These are phyloP conservation scores for Leccinellum albellum DNA, from an alignment of 768 basidiomycete genomes.

Conservation along the genomic window DNA sequence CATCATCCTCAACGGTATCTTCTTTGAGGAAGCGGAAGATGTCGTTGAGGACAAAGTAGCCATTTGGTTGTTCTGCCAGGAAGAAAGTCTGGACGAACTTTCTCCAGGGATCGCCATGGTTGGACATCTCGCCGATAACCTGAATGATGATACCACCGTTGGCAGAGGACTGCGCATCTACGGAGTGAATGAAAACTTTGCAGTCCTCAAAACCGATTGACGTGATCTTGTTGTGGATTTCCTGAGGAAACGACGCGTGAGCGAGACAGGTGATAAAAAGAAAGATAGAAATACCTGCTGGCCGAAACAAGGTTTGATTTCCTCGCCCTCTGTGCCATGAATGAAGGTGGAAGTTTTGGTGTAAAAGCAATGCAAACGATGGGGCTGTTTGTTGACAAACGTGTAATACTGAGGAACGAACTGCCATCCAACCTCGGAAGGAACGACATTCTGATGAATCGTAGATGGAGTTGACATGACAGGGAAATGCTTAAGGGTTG, in stretches of 20 bases:
- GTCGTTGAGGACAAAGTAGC: conserved; percentile 99
- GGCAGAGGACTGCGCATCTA: conserved; percentile 94
- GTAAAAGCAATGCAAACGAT: conserved; percentile 98
- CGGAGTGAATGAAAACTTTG: conserved; percentile 98
- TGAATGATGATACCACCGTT: conserved; percentile 97
- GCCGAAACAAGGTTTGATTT: conserved; percentile 81
- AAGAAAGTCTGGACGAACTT: conserved; percentile 99
- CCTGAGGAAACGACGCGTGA: conserved; percentile 43
- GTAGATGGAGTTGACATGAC: conserved; percentile 42
- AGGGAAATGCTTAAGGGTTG: conserved; percentile 27
- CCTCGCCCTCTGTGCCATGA: conserved; percentile 97
- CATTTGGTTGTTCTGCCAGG: conserved; percentile 98
- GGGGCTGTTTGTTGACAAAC: conserved; percentile 96
- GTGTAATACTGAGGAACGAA: conserved; percentile 99
- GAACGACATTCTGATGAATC: conserved; percentile 65
- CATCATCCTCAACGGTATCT: conserved; percentile 82
- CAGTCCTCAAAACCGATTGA: conserved; percentile 93
- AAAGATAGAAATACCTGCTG: conserved; percentile 67
- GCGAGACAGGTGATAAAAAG: conserved; percentile 1
- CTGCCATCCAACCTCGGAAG: conserved; percentile 98
- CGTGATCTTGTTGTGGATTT: conserved; percentile 95
- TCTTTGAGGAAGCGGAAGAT: conserved; percentile 99
- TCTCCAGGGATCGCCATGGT: conserved; percentile 86
- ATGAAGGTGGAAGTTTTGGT: conserved; percentile 96
- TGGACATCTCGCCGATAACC: conserved; percentile 99